Evolutionary conservation across 129 eudicot genomes (phyloP).

Genomic region (Apium graveolens): DNA sequence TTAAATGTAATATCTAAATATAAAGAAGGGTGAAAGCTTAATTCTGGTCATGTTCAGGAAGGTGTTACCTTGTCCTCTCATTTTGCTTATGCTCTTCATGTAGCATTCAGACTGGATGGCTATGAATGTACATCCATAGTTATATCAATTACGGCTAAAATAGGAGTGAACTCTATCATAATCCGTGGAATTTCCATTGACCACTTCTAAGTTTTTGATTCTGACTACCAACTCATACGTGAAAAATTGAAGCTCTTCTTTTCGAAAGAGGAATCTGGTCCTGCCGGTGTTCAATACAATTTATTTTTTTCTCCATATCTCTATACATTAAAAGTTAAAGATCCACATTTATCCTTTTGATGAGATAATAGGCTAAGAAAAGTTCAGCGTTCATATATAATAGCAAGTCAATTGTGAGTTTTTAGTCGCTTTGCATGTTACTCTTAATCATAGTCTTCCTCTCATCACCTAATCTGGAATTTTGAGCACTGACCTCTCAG

Average conservation of each 20-base stretch:
- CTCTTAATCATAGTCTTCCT: not conserved
- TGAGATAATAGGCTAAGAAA: not conserved
- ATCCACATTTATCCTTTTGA: not conserved
- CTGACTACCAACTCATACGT: not conserved
- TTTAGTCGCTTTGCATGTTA: not conserved
- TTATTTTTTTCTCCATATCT: not conserved
- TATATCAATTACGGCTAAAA: not conserved
- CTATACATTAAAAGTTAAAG: not conserved
- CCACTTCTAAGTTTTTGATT: not conserved
- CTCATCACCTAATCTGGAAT: not conserved
- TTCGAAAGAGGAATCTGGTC: not conserved
- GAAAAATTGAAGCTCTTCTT: not conserved
- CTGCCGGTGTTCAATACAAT: not conserved
- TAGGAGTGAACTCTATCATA: not conserved
- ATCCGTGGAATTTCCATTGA: not conserved
- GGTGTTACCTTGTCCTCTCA: not conserved
- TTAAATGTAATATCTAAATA: not conserved
- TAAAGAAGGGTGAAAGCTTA: not conserved
- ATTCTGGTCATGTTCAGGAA: not conserved
- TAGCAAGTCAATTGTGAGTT: not conserved
- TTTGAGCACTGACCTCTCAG: not conserved
- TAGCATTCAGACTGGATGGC: not conserved
- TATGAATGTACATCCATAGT: not conserved
- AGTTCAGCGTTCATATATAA: not conserved
- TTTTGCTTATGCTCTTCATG: not conserved